Evolutionary conservation across 192 early-diverging fungal genomes (phyloP), one percentile per base, ranked within the genome.

Genomic region (Ambispora gerdemannii): DNA sequence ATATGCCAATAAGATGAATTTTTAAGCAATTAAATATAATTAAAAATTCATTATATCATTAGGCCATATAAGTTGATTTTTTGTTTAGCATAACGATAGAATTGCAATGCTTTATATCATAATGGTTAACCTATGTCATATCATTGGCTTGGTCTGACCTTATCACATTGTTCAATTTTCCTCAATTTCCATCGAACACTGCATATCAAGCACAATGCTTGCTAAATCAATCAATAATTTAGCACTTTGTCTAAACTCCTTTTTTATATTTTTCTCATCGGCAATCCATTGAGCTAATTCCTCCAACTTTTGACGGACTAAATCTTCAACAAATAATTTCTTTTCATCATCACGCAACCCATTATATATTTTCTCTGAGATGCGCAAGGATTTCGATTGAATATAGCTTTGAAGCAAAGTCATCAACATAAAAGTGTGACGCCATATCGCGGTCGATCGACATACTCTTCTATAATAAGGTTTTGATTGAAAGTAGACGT

Each of bases 371-470:
- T 56, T 35, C 8, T 36, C n/a, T n/a, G 17, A 28, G n/a, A 55
- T n/a, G 25, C 66, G 28, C 28, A 68, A 34, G 25, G 32, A 22
- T 32, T 68, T 68, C 2, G 31, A 27, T 30, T 68, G 7, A 10
- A 68, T 19, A 68, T 68, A 68, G 19, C 66, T 68, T 52, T 68
- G 50, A 13, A 68, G 43, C 36, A 53, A n/a, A 1, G 66, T 49
- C 19, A 7, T 20, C 25, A 68, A 52, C 3, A 68, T 55, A 34
- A 68, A 68, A 33, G 28, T 55, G 32, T 68, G 66, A 24, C 51
- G 66, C 49, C 66, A 68, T 36, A 35, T 27, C 4, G 50, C 66
- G 13, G 17, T 55, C 22, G 66, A 22, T 27, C 24, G n/a, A 4
- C 43, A 19, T 13, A 34, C 10, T 31, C 27, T 55, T 20, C 17